These are phyloP conservation scores for Ustilago esculenta DNA, from an alignment of 1,284 basidiomycete genomes.

Conservation along the genomic window DNA sequence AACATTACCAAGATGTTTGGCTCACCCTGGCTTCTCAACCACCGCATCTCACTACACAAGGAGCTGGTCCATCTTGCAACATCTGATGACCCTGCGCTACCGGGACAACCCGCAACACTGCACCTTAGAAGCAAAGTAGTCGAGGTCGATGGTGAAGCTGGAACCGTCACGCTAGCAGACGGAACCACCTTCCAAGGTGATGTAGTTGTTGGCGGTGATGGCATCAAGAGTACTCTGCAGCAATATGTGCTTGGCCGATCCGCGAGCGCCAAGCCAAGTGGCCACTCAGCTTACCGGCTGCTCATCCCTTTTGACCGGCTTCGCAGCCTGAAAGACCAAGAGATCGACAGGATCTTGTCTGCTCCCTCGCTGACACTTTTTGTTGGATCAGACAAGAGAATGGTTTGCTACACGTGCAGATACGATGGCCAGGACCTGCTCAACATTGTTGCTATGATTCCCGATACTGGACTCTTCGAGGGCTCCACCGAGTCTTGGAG, in stretches of 20 bases:
- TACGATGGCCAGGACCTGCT: constrained; percentile 1
- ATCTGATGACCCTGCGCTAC: constrained; percentile 6
- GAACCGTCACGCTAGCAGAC: constrained; percentile 41
- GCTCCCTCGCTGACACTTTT: constrained; percentile 47
- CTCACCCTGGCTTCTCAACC: constrained; percentile 59
- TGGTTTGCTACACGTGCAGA: constrained; percentile 42
- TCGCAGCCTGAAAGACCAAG: constrained; percentile 41
- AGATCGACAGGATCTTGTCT: constrained; percentile 49
- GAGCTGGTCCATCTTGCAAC: constrained; percentile 57
- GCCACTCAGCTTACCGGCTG: constrained; percentile 61
- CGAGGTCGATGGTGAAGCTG: constrained; percentile 45
- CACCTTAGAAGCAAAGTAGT: constrained; percentile 29
- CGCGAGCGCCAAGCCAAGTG: constrained; percentile 44
- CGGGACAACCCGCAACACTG: constrained; percentile 25
- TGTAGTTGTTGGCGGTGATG: constrained; percentile 63
- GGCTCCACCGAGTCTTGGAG: constrained; percentile 59
- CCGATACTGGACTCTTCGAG: constrained; percentile 58
- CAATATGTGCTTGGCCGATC: constrained; percentile 59
- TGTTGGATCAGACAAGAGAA: constrained; percentile 58
- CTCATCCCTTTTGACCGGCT: constrained; percentile 42
- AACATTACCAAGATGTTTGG: constrained; percentile 39
- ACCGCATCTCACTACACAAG: constrained; percentile 63
- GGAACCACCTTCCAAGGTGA: constrained; percentile 54
- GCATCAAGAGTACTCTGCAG: constrained; percentile 67
- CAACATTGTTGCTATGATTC: constrained; percentile 26